phyloP scores from a whole-genome alignment of 371 early-diverging fungal species.

The Fennellomyces sp. region DNA sequence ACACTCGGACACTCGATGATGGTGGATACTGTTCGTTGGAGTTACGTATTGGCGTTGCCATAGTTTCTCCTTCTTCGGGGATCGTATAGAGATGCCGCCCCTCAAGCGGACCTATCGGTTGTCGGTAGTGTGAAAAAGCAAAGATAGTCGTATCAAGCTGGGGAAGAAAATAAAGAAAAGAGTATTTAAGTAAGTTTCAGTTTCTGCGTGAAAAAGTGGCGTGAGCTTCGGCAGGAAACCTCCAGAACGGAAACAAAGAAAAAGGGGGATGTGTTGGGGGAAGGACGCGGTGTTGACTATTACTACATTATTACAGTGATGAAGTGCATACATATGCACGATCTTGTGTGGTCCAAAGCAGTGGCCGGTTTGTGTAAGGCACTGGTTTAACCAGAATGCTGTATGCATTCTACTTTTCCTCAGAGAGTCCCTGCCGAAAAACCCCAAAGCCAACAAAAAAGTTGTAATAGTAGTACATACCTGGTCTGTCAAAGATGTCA shows the following conservation, averaged over 20 bases:
- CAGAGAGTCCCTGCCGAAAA: too few species aligned
- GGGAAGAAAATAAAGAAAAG: neutral
- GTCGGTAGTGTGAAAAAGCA: neutral
- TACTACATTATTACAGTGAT: too few species aligned
- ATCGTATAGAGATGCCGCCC: slow-evolving; percentile 14
- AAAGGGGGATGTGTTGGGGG: neutral
- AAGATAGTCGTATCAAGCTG: neutral
- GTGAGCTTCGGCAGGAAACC: neutral
- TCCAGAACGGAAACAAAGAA: neutral
- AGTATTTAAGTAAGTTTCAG: neutral
- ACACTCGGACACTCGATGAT: neutral
- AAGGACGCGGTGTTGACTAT: too few species aligned
- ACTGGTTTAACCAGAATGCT: neutral
- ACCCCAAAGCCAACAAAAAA: neutral
- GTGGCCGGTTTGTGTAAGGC: too few species aligned
- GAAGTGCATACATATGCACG: slow-evolving; percentile 1
- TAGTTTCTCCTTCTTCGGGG: slow-evolving; percentile 16
- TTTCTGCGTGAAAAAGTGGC: neutral
- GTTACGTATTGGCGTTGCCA: neutral
- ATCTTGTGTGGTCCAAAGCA: too few species aligned
- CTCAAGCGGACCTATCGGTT: neutral
- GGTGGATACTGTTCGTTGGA: neutral
- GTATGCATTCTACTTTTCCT: too few species aligned
- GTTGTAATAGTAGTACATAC: neutral
- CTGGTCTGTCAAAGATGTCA: slow-evolving; percentile 1